These are phyloP conservation scores for Persicaria maculosa DNA, from an alignment of 148 eudicot species.

Conservation along the genomic window DNA sequence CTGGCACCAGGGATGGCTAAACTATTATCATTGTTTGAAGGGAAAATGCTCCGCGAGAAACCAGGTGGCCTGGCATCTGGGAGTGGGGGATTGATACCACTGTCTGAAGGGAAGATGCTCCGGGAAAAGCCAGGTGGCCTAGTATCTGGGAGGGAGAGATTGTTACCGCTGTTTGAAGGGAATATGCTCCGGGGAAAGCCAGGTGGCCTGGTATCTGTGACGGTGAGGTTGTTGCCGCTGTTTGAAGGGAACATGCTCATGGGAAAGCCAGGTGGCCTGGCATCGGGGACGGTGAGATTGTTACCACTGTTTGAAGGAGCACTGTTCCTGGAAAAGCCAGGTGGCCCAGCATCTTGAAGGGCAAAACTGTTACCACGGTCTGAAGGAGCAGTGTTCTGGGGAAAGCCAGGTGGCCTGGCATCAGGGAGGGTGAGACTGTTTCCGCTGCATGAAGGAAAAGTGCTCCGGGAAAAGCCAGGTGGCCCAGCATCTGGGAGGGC, in stretches of 20 bases:
- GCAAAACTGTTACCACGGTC: not conserved
- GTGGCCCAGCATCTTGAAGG: not conserved
- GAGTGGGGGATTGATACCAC: not conserved
- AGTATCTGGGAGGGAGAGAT: not conserved
- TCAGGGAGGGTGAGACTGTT: constrained; percentile 6
- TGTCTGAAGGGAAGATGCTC: not conserved
- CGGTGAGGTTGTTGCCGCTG: not conserved
- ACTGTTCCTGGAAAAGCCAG: not conserved
- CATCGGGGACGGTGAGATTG: not conserved
- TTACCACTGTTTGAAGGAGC: not conserved
- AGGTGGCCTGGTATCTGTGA: not conserved
- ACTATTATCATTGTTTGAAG: not conserved
- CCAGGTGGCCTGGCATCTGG: not conserved
- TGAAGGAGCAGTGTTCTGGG: not conserved
- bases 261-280: constrained; percentile 7
- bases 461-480: constrained; percentile 9
- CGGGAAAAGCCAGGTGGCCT: not conserved
- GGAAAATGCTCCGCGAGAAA: not conserved
- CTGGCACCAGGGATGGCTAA: not conserved
- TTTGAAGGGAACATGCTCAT: not conserved
- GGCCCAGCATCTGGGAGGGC: not conserved
- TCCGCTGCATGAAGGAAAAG: not conserved
- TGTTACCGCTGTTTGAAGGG: not conserved
- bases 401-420: constrained; percentile 11
- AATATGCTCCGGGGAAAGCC: not conserved